phyloP scores from a whole-genome alignment of 2,329 filamentous ascomycete genomes.

The Stylonectria norvegica region DNA sequence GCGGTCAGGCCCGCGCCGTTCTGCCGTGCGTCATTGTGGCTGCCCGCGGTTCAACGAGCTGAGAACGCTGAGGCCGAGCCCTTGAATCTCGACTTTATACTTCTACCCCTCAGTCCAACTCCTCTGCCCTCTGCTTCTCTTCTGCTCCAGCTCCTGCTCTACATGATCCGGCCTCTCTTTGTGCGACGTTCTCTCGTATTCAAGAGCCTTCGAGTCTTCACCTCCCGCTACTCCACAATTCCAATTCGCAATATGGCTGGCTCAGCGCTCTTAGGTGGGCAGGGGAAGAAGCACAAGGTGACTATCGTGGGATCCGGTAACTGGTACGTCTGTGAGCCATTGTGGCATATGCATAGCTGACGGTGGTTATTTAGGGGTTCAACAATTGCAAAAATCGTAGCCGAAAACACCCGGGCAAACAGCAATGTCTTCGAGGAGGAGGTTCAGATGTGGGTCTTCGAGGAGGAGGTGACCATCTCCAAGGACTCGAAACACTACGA shows the following conservation, averaged over 20 bases:
- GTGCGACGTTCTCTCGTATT: slow-evolving; percentile 14
- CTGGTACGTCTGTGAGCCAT: slow-evolving; percentile 55
- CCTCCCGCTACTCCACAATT: slow-evolving; percentile 18
- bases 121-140: slow-evolving; percentile 3
- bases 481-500: slow-evolving; percentile 72
- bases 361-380: slow-evolving; percentile 64
- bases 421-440: slow-evolving; percentile 78
- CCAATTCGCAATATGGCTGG: slow-evolving; percentile 32
- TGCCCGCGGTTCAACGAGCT: slow-evolving; percentile 29
- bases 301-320: slow-evolving; percentile 94
- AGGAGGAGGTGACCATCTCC: slow-evolving; percentile 78
- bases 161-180: slow-evolving; percentile 25
- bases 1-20: slow-evolving; percentile 24
- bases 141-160: slow-evolving; percentile 3
- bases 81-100: slow-evolving; percentile 16
- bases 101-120: slow-evolving; percentile 23
- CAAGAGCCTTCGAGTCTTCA: slow-evolving; percentile 9
- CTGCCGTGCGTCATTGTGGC: slow-evolving; percentile 30
- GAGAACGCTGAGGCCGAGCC: slow-evolving; percentile 18
- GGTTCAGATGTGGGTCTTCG: slow-evolving; percentile 99
- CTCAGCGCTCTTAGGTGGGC: slow-evolving; percentile 38
- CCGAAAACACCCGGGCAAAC: slow-evolving; percentile 81
- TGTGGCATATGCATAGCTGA: background rate
- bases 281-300: slow-evolving; percentile 80
- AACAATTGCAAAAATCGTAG: slow-evolving; percentile 94